Evolutionary conservation across 2,329 filamentous ascomycete species (phyloP).

Genomic region (Epichloe gansuensis): DNA sequence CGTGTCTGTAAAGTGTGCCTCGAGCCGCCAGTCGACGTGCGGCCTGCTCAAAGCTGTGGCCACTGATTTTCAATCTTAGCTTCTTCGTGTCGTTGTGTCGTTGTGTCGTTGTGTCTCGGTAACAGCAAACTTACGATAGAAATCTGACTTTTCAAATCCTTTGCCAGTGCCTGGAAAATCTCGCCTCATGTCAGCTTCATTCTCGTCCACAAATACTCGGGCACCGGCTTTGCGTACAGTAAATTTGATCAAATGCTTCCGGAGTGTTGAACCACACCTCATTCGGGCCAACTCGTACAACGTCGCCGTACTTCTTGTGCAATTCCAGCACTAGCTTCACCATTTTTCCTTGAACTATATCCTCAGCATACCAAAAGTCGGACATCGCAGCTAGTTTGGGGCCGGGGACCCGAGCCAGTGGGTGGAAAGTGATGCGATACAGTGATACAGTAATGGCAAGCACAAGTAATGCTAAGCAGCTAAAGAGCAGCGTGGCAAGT

Average conservation of each 20-base stretch:
- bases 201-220: background rate
- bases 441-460: constrained; percentile 7
- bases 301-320: constrained; percentile 34
- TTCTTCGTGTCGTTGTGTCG: background rate
- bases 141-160: constrained; percentile 38
- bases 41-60: constrained; percentile 18
- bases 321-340: constrained; percentile 27
- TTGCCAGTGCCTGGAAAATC: constrained; percentile 26
- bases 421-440: constrained; percentile 31
- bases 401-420: constrained; percentile 32
- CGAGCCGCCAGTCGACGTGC: constrained; percentile 24
- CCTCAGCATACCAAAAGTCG: constrained; percentile 33
- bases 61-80: constrained; percentile 18
- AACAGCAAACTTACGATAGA: constrained; percentile 30
- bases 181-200: background rate
- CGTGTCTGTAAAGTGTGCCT: constrained; percentile 26
- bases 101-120: no score
- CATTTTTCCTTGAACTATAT: constrained; percentile 31
- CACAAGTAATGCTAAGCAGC: constrained; percentile 5
- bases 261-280: constrained; percentile 39
- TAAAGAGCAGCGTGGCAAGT: background rate
- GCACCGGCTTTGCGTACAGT: constrained; percentile 22
- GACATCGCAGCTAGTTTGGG: constrained; percentile 34
- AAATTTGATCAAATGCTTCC: constrained; percentile 35
- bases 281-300: constrained; percentile 40